Evolutionary conservation across 1,284 basidiomycete species (phyloP).

Genomic region (Somion occarium): DNA sequence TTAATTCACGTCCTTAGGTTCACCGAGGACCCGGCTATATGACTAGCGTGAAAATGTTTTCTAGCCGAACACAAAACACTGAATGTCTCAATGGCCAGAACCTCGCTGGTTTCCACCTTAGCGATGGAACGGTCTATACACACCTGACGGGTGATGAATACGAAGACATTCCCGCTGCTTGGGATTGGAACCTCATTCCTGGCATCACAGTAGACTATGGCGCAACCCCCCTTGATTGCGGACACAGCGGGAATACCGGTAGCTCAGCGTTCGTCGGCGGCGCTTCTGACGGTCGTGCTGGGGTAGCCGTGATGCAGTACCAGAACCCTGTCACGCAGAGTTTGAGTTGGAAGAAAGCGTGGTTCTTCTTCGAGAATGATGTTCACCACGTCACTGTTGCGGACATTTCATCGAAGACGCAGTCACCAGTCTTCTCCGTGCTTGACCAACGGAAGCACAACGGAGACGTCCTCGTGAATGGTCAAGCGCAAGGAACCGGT

Average conservation of each 20-base stretch:
- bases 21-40: constrained; percentile 57
- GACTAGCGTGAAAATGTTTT: constrained; percentile 62
- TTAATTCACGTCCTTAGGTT: constrained; percentile 32
- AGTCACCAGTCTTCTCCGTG: constrained; percentile 51
- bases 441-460: constrained; percentile 56
- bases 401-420: constrained; percentile 38
- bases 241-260: constrained; percentile 32
- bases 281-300: constrained; percentile 48
- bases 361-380: constrained; percentile 66
- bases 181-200: constrained; percentile 71
- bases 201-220: constrained; percentile 64
- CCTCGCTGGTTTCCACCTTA: constrained; percentile 61
- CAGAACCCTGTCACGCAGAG: constrained; percentile 54
- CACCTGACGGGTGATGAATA: constrained; percentile 64
- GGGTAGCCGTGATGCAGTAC: constrained; percentile 56
- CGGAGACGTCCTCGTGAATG: constrained; percentile 43
- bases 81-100: constrained; percentile 66
- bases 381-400: constrained; percentile 59
- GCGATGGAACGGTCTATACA: constrained; percentile 60
- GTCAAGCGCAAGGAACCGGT: constrained; percentile 18
- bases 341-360: constrained; percentile 61
- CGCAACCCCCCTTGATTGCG: constrained; percentile 45
- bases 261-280: constrained; percentile 59
- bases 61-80: constrained; percentile 54
- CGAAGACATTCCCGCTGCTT: constrained; percentile 60